These are phyloP conservation scores for Epichloe aotearoae DNA, from an alignment of 2,329 filamentous ascomycete species.

Conservation along the genomic window DNA sequence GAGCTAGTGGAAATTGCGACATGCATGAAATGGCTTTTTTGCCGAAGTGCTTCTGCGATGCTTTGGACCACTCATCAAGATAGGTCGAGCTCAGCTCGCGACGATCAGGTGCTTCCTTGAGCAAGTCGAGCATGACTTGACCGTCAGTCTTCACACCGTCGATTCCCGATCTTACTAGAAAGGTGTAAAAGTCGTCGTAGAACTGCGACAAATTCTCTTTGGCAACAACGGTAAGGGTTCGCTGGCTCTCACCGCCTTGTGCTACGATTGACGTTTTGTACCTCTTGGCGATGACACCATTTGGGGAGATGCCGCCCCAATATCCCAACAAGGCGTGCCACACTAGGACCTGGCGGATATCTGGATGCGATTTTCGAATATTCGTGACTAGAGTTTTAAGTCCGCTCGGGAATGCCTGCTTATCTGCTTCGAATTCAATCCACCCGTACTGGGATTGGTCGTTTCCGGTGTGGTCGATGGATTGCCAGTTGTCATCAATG, in stretches of 20 bases:
- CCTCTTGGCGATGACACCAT: slow-evolving; percentile 57
- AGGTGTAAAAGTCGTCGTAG: slow-evolving; percentile 85
- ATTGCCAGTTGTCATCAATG: slow-evolving; percentile 96
- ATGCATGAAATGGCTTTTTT: slow-evolving; percentile 82
- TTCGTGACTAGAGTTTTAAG: slow-evolving; percentile 56
- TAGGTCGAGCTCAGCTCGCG: slow-evolving; percentile 60
- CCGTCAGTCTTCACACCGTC: slow-evolving; percentile 88
- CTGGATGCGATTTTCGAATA: slow-evolving; percentile 56
- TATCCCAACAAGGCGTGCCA: slow-evolving; percentile 89
- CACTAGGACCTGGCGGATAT: slow-evolving; percentile 73
- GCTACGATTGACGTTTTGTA: slow-evolving; percentile 62
- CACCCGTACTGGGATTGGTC: slow-evolving; percentile 50
- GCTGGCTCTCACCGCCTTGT: slow-evolving; percentile 37
- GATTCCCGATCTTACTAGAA: slow-evolving; percentile 60
- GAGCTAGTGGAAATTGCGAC: slow-evolving; percentile 74
- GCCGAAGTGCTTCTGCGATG: slow-evolving; percentile 65
- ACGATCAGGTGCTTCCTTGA: slow-evolving; percentile 55
- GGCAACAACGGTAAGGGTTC: slow-evolving; percentile 50
- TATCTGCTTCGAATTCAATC: slow-evolving; percentile 78
- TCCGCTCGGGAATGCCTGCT: slow-evolving; percentile 64
- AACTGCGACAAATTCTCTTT: slow-evolving; percentile 61
- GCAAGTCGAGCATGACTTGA: slow-evolving; percentile 76
- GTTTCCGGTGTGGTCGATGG: slow-evolving; percentile 41
- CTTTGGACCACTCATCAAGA: slow-evolving; percentile 74
- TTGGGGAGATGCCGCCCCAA: slow-evolving; percentile 76